Evolutionary conservation across 352 stramenopile species (phyloP).

Genomic region (Phytophthora melonis): DNA sequence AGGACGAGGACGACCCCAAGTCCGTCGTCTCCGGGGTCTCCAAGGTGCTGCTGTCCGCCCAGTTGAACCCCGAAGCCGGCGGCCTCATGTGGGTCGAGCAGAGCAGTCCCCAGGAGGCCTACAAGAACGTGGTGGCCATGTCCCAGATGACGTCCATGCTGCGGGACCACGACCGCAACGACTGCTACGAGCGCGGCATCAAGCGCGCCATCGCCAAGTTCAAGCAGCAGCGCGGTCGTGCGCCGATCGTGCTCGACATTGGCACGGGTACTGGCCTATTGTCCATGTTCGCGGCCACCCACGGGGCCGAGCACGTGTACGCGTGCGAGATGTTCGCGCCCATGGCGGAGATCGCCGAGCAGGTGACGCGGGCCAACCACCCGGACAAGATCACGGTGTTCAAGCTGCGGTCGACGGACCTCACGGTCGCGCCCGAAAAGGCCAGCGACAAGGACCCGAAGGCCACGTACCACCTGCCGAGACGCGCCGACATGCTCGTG

Average conservation of each 20-base stretch:
- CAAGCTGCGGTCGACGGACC: conserved; percentile 75
- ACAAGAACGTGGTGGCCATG: conserved; percentile 88
- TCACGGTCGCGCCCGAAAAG: conserved; percentile 48
- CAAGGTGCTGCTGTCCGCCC: conserved; percentile 74
- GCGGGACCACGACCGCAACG: conserved; percentile 76
- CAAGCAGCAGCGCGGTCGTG: conserved; percentile 43
- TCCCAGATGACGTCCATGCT: conserved; percentile 92
- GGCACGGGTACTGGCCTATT: conserved; percentile 82
- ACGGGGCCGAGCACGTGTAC: conserved; percentile 91
- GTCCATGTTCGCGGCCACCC: conserved; percentile 89
- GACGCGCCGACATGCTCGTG: conserved; percentile 91
- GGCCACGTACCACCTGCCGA: conserved; percentile 54
- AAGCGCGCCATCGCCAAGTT: conserved; percentile 68
- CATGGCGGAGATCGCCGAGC: conserved; percentile 83
- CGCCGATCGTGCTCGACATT: conserved; percentile 84
- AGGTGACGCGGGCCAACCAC: conserved; percentile 76
- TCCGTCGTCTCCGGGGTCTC: conserved; percentile 68
- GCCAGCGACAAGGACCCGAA: conserved; percentile 14
- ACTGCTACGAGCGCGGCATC: conserved; percentile 84
- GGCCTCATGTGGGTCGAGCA: conserved; percentile 88
- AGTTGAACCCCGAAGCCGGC: conserved; percentile 76
- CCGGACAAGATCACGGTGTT: conserved; percentile 83
- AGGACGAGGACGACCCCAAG: conserved; percentile 66
- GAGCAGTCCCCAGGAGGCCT: conserved; percentile 59
- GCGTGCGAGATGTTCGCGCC: conserved; percentile 93